Base-by-base conservation (phyloP, 2,329 filamentous ascomycete species). In the Colletotrichum sp. region DNA sequence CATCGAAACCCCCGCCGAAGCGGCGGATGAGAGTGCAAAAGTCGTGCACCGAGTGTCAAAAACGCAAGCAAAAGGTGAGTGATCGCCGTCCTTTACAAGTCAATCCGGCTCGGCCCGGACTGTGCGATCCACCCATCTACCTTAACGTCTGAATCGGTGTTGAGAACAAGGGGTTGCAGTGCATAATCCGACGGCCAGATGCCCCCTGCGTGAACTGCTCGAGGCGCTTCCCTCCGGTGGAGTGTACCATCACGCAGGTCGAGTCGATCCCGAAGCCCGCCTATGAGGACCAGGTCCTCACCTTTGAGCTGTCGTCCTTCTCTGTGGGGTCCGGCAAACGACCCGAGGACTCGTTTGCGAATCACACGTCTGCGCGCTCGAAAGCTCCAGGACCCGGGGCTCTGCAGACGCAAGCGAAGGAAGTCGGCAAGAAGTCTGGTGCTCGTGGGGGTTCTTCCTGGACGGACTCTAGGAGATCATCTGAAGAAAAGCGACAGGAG, bases 41-140 rank as follows among this genome's bases (percentile, higher is more conserved):
- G 62, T 78, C 78, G 34, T 78, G 78, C 63, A 77, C 75, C 28
- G 77, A 78, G 28, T 78, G 74, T 26, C 77, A 78, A 59, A 69
- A 75, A 36, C 68, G 77, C 18, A 78, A 78, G 68, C 77, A 78
- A 44, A 78, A 77, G 77, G 78, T 78, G 24, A 66, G 77, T 67
- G 49, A 26, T 32, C 34, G 18, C 21, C 34, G 21, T 57, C 34
- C 4, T 18, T 18, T 6, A 9, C 0, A 26, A 64, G 36, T 13
- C 44, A 36, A 26, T 16, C 62, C 63, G 49, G 49, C 36, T 34
- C 71, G 71, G 24, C 26, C 60, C 49, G 34, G 34, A 30, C 21
- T 49, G 8, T 30, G 36, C 36, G 16, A 24, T 52, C 44, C 44
- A 52, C 44, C 44, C 10, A 34, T 39, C 55, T n/a, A 32, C 28